Evolutionary conservation across 805 yeast species (phyloP).

Genomic region (Zygosaccharomyces bailii): DNA sequence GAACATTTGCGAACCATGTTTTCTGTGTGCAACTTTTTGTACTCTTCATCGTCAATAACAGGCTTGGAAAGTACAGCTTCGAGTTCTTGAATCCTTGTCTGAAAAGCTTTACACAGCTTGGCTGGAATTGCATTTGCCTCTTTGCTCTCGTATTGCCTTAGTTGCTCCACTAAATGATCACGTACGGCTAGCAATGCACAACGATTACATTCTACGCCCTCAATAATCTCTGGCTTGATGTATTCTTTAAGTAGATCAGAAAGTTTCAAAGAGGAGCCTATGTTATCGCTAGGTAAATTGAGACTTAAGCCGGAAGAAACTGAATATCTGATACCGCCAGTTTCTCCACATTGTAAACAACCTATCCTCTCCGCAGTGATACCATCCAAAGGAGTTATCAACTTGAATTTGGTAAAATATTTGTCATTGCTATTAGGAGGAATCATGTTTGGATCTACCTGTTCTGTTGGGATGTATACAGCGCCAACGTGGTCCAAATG

Average conservation of each 20-base stretch:
- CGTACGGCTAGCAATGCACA: slow-evolving; percentile 71
- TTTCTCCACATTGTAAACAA: slow-evolving; percentile 86
- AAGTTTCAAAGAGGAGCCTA: slow-evolving; percentile 44
- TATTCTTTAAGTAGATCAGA: slow-evolving; percentile 58
- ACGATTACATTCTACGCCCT: slow-evolving; percentile 91
- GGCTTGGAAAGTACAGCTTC: slow-evolving; percentile 56
- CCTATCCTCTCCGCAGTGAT: slow-evolving; percentile 84
- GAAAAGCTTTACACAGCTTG: slow-evolving; percentile 38
- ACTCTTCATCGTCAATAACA: slow-evolving; percentile 75
- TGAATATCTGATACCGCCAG: slow-evolving; percentile 84
- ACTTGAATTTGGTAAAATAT: slow-evolving; percentile 48
- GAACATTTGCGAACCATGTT: slow-evolving; percentile 70
- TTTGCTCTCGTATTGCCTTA: slow-evolving; percentile 28
- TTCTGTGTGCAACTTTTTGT: slow-evolving; percentile 67
- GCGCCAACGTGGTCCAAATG: slow-evolving; percentile 57
- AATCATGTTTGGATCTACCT: slow-evolving; percentile 65
- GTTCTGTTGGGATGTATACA: slow-evolving; percentile 67
- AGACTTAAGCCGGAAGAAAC: slow-evolving; percentile 71
- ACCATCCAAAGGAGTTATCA: slow-evolving; percentile 91
- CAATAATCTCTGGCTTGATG: slow-evolving; percentile 79
- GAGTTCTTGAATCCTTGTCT: slow-evolving; percentile 46
- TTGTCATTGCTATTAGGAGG: slow-evolving; percentile 31
- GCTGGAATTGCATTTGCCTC: slow-evolving; percentile 23
- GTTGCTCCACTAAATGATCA: slow-evolving; percentile 45
- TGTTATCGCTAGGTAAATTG: slow-evolving; percentile 54